Evolutionary conservation across 1,284 basidiomycete species (phyloP).

Genomic region (Xerocomus nothofagi): DNA sequence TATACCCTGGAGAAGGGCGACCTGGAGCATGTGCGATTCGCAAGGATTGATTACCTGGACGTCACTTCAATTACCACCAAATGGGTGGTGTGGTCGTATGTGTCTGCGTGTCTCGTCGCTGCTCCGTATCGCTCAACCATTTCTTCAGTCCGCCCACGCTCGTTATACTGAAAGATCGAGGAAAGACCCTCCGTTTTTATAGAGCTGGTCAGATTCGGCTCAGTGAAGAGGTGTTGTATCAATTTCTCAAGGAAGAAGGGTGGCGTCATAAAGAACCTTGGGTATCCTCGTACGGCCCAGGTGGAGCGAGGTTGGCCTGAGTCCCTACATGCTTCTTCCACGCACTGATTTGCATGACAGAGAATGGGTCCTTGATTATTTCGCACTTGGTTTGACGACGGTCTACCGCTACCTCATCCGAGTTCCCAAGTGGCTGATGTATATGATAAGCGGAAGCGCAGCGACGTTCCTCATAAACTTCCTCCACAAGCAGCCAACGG

Average conservation of each 20-base stretch:
- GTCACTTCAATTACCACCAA: conserved; percentile 78
- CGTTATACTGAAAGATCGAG: conserved; percentile 64
- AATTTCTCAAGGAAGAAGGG: conserved; percentile 60
- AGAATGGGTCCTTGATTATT: conserved; percentile 65
- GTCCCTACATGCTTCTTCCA: background rate
- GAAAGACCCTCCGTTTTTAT: conserved; percentile 73
- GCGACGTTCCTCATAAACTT: conserved; percentile 50
- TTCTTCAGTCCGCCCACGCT: conserved; percentile 63
- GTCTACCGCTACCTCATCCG: conserved; percentile 49
- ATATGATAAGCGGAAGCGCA: conserved; percentile 46
- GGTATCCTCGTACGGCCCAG: conserved; percentile 63
- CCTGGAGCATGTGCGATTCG: conserved; percentile 70
- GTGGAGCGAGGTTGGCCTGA: conserved; percentile 61
- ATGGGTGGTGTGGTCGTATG: conserved; percentile 78
- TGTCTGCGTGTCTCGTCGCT: conserved; percentile 13
- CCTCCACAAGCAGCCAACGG: conserved; percentile 39
- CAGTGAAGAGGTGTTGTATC: conserved; percentile 54
- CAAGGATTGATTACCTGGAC: conserved; percentile 77
- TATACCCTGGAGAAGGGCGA: conserved; percentile 58
- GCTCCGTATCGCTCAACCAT: conserved; percentile 4
- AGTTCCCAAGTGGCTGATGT: conserved; percentile 52
- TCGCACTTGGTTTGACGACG: conserved; percentile 50
- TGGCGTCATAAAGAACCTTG: conserved; percentile 63
- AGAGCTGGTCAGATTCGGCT: conserved; percentile 60
- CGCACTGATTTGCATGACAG: conserved; percentile 37